These are phyloP conservation scores for Stentor roeselii DNA, from an alignment of 73 alveolate genomes.

Conservation along the genomic window DNA sequence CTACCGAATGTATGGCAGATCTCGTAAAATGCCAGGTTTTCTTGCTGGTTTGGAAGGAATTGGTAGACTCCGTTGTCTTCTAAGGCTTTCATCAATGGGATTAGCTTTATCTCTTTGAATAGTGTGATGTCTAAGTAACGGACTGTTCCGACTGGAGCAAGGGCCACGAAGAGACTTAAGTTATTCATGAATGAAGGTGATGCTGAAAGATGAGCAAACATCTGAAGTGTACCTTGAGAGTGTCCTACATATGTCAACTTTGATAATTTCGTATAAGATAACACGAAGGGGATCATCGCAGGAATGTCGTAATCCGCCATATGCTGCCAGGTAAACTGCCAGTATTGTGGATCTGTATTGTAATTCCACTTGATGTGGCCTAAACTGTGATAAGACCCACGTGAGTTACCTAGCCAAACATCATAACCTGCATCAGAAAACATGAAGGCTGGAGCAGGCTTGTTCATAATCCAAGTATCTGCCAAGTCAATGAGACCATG, in stretches of 20 bases:
- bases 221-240: slow-evolving; percentile 91
- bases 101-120: slow-evolving; percentile 23
- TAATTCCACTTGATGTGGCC: slow-evolving; percentile 42
- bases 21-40: background rate
- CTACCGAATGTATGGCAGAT: slow-evolving; percentile 36
- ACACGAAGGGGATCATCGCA: slow-evolving; percentile 71
- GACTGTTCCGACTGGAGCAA: slow-evolving; percentile 57
- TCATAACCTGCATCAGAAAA: slow-evolving; percentile 75
- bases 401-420: slow-evolving; percentile 87
- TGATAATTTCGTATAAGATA: slow-evolving; percentile 56
- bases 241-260: slow-evolving; percentile 90
- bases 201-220: slow-evolving; percentile 75
- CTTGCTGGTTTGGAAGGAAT: slow-evolving; percentile 18
- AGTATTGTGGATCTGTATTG: slow-evolving; percentile 59
- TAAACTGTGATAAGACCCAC: slow-evolving; percentile 71
- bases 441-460: slow-evolving; percentile 78
- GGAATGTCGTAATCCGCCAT: slow-evolving; percentile 89
- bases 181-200: slow-evolving; percentile 36
- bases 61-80: slow-evolving; percentile 42
- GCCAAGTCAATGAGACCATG: slow-evolving; percentile 90
- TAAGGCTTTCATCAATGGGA: slow-evolving; percentile 34
- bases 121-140: slow-evolving; percentile 29
- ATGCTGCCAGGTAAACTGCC: slow-evolving; percentile 90
- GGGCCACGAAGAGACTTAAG: slow-evolving; percentile 41
- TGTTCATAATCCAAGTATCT: slow-evolving; percentile 79